Percentiles rank a stretch among this genome's conserved stretches.
phyloP scores from a whole-genome alignment of 2,329 filamentous ascomycete species.

The Colletotrichum melonis region DNA sequence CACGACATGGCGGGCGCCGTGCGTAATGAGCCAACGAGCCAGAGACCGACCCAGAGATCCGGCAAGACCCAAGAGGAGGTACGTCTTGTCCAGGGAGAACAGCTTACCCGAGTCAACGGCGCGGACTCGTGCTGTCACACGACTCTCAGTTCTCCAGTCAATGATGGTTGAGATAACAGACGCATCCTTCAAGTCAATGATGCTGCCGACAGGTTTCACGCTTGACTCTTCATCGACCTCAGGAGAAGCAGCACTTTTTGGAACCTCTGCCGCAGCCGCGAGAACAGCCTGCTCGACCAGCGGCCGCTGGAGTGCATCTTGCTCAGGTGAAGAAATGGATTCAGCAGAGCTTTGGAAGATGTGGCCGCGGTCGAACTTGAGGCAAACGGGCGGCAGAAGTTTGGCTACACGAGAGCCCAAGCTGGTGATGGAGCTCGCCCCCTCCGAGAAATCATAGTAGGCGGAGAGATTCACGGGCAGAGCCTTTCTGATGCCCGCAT shows the following conservation, averaged over 20 bases:
- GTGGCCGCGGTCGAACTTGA: background rate
- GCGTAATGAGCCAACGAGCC: slow-evolving; percentile 46
- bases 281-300: background rate
- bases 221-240: background rate
- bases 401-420: slow-evolving; percentile 1
- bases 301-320: background rate
- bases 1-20: slow-evolving; percentile 47
- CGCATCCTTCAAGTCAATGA: background rate
- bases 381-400: background rate
- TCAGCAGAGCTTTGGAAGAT: background rate
- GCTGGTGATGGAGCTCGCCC: too few species aligned
- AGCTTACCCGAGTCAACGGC: slow-evolving; percentile 10
- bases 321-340: background rate
- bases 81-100: slow-evolving; percentile 41
- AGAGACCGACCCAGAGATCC: slow-evolving; percentile 47
- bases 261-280: background rate
- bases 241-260: background rate
- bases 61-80: slow-evolving; percentile 45
- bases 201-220: background rate
- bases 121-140: slow-evolving; percentile 1
- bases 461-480: background rate
- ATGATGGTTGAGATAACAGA: background rate
- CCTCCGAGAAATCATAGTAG: background rate
- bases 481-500: background rate
- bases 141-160: slow-evolving; percentile 1